Evolutionary conservation across 139 green algal genomes (phyloP).

Genomic region (Chlorella vulgaris): DNA sequence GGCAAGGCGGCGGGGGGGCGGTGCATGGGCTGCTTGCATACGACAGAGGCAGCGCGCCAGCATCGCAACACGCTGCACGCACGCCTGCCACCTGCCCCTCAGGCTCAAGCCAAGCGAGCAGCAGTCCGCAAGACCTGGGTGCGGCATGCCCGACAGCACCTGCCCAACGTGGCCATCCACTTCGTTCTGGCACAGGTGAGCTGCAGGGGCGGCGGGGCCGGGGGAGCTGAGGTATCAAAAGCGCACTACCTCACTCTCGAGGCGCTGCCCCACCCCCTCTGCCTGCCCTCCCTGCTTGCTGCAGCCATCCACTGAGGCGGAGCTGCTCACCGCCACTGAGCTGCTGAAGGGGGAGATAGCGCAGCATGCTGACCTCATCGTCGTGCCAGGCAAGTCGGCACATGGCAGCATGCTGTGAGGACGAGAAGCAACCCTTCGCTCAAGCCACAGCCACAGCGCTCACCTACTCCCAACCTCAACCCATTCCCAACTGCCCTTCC

Average conservation of each 20-base stretch:
- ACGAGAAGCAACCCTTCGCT: no score
- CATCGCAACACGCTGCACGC: no score
- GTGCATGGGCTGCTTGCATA: no score
- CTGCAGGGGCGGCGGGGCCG: neutral
- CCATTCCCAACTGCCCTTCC: neutral
- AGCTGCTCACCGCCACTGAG: neutral
- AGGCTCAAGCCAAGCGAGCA: conserved; percentile 30
- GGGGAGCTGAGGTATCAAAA: neutral
- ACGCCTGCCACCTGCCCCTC: no score
- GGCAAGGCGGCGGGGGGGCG: no score
- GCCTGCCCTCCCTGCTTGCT: neutral
- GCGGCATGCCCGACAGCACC: neutral
- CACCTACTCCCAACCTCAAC: neutral
- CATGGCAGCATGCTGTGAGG: neutral
- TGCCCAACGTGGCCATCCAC: conserved; percentile 3
- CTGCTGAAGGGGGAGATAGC: conserved; percentile 15
- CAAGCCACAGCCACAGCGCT: no score
- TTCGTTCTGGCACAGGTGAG: conserved; percentile 57
- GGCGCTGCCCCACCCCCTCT: neutral
- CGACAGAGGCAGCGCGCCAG: no score
- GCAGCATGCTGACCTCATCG: conserved; percentile 38
- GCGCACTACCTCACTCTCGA: no score
- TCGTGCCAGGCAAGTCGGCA: conserved; percentile 32
- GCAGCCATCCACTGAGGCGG: conserved; percentile 7
- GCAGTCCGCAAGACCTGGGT: conserved; percentile 46